Base-by-base conservation (phyloP, 805 yeast genomes). In the Torulaspora quercuum region DNA sequence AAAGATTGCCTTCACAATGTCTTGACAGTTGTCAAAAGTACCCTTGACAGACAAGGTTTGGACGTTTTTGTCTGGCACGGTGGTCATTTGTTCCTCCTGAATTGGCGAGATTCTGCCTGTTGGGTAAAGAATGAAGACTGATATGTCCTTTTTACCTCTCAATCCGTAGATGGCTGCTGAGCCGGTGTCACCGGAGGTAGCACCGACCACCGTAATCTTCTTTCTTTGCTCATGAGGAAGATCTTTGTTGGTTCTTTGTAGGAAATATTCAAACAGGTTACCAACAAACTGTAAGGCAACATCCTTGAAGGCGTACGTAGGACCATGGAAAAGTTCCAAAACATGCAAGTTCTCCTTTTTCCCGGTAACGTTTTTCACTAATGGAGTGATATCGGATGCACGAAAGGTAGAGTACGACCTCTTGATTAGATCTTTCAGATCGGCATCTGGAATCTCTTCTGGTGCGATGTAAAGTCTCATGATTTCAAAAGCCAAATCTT, bases 151-250 rank as follows among this genome's bases (percentile, higher is more conserved):
- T 68, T 92, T 92, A 63, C 94, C 94, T 68, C 98, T 77, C 50
- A 92, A 75, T 37, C 99, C 99, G 66, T 92, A 92, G 50, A 92
- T 92, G 45, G 99, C 98, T 37, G 99, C 99, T 36, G 95, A 84
- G 42, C 99, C 99, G 30, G 99, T 92, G 57, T 92, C 99, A 58
- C 99, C 99, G 30, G 95, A 83, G 17, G 99, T 92, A 28, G 99
- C 99, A 57, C 99, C 99, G 41, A 92, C 96, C 48, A 92, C 97
- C 24, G 99, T 92, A 55, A 92, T 72, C 42, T 76, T 75, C 51
- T 87, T 92, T 60, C 90, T 75, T 49, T 74, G 72, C 42, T 72
- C 73, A 37, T 69, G 70, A 33, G 74, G 67, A 48, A 70, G 59
- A 21, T 69, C 70, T 35, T 56, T 59, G 57, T 92, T 92, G 52